phyloP scores from a whole-genome alignment of 345 rosid species.

The Combretum micranthum region DNA sequence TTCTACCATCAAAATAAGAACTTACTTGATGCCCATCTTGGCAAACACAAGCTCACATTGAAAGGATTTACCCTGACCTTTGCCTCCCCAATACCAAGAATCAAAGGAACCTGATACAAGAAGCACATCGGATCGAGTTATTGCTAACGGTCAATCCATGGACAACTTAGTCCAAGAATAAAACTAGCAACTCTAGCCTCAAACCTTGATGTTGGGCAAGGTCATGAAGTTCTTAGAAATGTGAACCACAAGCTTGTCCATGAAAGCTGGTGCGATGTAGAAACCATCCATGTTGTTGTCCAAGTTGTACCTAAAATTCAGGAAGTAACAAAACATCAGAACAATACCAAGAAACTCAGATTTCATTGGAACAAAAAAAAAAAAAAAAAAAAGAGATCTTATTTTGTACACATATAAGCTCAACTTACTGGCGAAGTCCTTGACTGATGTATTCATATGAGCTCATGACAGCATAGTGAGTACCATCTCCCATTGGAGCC shows the following conservation, averaged over 20 bases:
- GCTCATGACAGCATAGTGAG: constrained; percentile 20
- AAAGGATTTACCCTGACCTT: constrained; percentile 24
- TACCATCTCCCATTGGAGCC: constrained; percentile 14
- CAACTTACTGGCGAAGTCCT: constrained; percentile 16
- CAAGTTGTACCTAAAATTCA: constrained; percentile 14
- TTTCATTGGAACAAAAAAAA: neutral
- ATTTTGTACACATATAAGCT: neutral
- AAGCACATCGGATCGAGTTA: neutral
- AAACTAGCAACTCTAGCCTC: neutral
- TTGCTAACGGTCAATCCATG: too few species aligned
- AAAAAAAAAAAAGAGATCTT: neutral
- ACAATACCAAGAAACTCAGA: neutral
- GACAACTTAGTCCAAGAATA: too few species aligned
- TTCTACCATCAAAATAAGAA: neutral
- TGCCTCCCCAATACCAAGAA: constrained; percentile 26
- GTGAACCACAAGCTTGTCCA: constrained; percentile 27
- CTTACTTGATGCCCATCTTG: constrained; percentile 24
- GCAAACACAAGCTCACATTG: constrained; percentile 24
- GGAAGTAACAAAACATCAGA: neutral
- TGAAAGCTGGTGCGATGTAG: constrained; percentile 25
- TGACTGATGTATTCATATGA: constrained; percentile 18
- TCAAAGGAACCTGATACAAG: constrained; percentile 14
- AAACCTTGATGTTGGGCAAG: constrained; percentile 21
- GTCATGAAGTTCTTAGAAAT: constrained; percentile 22
- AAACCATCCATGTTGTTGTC: constrained; percentile 25